A percentile compares a stretch with the other conserved stretches of the same genome.
Conservation (phyloP, 1,139 yeast genomes). For the Suhomyces bribrorum region DNA sequence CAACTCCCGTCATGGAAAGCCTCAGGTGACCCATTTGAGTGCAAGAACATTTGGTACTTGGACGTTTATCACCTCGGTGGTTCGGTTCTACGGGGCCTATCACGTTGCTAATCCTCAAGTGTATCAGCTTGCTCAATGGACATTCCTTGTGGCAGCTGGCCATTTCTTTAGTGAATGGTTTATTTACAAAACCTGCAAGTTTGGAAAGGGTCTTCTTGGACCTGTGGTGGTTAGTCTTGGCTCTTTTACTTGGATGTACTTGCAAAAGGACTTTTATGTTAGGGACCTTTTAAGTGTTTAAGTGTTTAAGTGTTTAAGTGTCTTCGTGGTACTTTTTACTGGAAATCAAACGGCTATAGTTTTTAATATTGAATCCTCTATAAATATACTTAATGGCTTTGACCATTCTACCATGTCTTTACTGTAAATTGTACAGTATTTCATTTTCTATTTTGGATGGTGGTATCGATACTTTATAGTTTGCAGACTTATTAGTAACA, state of each 20-base stretch:
- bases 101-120: slow-evolving; percentile 62
- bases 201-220: slow-evolving; percentile 87
- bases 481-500: no score
- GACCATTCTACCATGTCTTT: no score
- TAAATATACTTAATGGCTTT: no score
- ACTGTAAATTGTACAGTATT: no score
- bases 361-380: no score
- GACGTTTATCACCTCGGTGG: slow-evolving; percentile 85
- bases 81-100: slow-evolving; percentile 85
- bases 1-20: slow-evolving; percentile 41
- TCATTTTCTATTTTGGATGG: no score
- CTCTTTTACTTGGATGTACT: slow-evolving; percentile 61
- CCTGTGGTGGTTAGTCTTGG: slow-evolving; percentile 69
- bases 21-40: slow-evolving; percentile 65
- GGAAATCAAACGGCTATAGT: no score
- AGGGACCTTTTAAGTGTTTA: no score
- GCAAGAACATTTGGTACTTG: slow-evolving; percentile 98
- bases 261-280: slow-evolving; percentile 55
- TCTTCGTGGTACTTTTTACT: no score
- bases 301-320: no score
- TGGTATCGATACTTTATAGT: no score
- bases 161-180: slow-evolving; percentile 89
- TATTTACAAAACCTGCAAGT: slow-evolving; percentile 70
- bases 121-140: slow-evolving; percentile 76
- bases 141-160: slow-evolving; percentile 79